Evolutionary conservation across 305 asterid genomes (phyloP), one percentile per base, ranked within the genome.

Genomic region (Solanum chacoense): DNA sequence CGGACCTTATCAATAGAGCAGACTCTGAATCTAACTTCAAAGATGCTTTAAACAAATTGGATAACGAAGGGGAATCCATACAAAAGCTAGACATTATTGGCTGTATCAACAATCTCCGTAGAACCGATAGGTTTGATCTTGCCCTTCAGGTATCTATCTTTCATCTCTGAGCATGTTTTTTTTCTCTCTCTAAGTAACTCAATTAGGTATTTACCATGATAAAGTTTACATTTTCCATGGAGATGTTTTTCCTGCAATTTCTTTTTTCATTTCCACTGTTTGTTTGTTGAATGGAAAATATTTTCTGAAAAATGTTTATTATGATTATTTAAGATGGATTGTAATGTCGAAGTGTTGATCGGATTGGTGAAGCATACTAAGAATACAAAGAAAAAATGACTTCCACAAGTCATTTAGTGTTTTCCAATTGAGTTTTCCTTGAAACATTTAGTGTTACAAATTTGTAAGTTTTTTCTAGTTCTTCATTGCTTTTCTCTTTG

Each of bases 91-190:
- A 91, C 42, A 42, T 93, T 45, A 22, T 89, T 38, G 85, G 45
- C 87, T 90, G 92, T 88, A 90, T 91, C 90, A 86, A 55, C 24
- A 87, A 75, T 87, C 91, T 93, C 67, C 95, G 98, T 67, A 63
- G 42, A 55, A 90, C 84, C 88, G 88, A 91, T 36, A 90, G 92
- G 55, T 91, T 78, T 88, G 55, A 26, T 78, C 84, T 91, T 20
- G 95, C 97, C 35, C 93, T 94, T 78, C 95, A 94, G 98, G 98
- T 94, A 42, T 28, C 18, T 77, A 65, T 74, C 31, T 16, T 10
- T n/a, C 63, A 42, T 85, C 42, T 37, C 80, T 18, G n/a, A n/a
- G 26, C 35, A 9, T 31, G 38, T 4, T 31, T 34, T 55, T 55
- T 18, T 5, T 20, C 0, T 18, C 24, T 55, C 67, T 42, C 55